phyloP scores from a whole-genome alignment of 2,329 filamentous ascomycete species.

The Cercospora nicotianae region DNA sequence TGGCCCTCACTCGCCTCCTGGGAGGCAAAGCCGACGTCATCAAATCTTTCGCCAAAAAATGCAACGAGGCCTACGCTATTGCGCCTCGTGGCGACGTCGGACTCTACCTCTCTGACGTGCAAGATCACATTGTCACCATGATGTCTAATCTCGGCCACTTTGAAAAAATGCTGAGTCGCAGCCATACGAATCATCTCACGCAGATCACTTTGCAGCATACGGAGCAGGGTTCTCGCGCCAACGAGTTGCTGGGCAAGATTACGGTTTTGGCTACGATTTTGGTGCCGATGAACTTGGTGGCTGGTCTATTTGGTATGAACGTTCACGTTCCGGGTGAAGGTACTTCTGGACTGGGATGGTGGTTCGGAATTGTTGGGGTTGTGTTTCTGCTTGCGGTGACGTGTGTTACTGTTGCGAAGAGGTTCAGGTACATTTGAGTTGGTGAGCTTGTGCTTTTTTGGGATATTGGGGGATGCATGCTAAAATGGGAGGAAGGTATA shows the following conservation, averaged over 20 bases:
- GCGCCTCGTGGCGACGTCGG: constrained; percentile 96
- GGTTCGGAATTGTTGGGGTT: constrained; percentile 60
- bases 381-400: constrained; percentile 50
- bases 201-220: constrained; percentile 92
- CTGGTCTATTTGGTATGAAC: constrained; percentile 86
- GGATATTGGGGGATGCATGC: no score
- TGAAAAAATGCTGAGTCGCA: constrained; percentile 93
- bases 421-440: constrained; percentile 45
- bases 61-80: constrained; percentile 95
- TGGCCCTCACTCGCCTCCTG: constrained; percentile 86
- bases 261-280: constrained; percentile 91
- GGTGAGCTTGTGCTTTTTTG: no score
- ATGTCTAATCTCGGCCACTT: constrained; percentile 94
- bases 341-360: constrained; percentile 52
- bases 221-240: constrained; percentile 81
- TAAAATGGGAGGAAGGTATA: no score
- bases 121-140: constrained; percentile 99
- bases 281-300: constrained; percentile 93
- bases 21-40: constrained; percentile 99
- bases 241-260: constrained; percentile 89
- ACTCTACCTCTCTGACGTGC: constrained; percentile 93
- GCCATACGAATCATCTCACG: constrained; percentile 93
- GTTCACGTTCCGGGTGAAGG: constrained; percentile 67
- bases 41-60: constrained; percentile 95
- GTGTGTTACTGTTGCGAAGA: constrained; percentile 46